These are phyloP conservation scores for Vicia sativa DNA, from an alignment of 306 rosid genomes.

Conservation along the genomic window DNA sequence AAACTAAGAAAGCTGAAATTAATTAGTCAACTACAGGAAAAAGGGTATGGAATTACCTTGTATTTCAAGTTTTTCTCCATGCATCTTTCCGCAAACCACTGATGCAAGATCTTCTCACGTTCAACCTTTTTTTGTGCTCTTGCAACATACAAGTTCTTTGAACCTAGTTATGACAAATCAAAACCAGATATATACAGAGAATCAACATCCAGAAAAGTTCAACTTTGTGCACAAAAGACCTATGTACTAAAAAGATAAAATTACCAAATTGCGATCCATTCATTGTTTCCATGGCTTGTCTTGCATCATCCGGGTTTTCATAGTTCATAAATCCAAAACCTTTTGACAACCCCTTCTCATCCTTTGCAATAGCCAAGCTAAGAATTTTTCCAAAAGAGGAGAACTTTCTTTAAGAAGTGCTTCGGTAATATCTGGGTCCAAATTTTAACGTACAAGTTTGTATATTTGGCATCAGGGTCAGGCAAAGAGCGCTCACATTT, in stretches of 20 bases:
- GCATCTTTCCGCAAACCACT: conserved; percentile 70
- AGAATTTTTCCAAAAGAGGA: conserved; percentile 67
- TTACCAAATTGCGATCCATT: conserved; percentile 72
- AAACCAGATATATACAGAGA: conserved; percentile 22
- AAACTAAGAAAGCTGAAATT: conserved; percentile 31
- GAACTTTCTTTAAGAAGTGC: conserved; percentile 64
- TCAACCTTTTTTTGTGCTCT: conserved; percentile 87
- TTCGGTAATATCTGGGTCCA: conserved; percentile 63
- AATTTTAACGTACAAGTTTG: conserved; percentile 80
- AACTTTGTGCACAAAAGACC: conserved; percentile 24
- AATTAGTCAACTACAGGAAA: conserved; percentile 11
- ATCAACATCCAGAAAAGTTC: conserved; percentile 14
- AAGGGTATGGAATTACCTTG: conserved; percentile 49
- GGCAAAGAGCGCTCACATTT: conserved; percentile 62
- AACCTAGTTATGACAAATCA: conserved; percentile 54
- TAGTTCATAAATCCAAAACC: conserved; percentile 83
- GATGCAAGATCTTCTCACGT: conserved; percentile 67
- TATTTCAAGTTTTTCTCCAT: conserved; percentile 63
- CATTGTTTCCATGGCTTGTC: conserved; percentile 67
- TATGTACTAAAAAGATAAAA: conserved; percentile 14
- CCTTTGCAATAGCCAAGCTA: conserved; percentile 66
- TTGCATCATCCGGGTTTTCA: conserved; percentile 74
- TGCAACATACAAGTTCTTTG: conserved; percentile 76
- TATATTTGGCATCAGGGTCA: conserved; percentile 57
- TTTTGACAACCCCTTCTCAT: conserved; percentile 59